phyloP scores from a whole-genome alignment of 1,139 yeast species.

The Nakaseomyces delphensis region DNA sequence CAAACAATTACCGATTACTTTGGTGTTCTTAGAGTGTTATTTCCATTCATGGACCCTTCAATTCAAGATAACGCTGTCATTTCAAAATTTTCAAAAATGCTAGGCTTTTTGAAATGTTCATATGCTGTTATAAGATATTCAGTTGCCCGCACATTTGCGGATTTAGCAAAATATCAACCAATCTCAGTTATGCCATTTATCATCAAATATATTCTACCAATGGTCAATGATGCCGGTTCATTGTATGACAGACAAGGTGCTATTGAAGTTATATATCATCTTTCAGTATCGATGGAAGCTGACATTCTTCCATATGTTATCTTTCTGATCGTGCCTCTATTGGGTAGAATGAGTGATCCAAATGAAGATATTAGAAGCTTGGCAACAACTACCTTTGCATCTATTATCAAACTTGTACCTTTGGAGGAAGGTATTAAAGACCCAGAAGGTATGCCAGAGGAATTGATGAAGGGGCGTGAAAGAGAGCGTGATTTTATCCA shows the following conservation, averaged over 20 bases:
- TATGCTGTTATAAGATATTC: conserved; percentile 82
- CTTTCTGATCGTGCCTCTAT: conserved; percentile 87
- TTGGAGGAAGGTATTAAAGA: conserved; percentile 96
- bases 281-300: conserved; percentile 78
- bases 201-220: conserved; percentile 71
- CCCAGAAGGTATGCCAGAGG: conserved; percentile 85
- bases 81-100: conserved; percentile 40
- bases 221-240: conserved; percentile 72
- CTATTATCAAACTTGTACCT: conserved; percentile 90
- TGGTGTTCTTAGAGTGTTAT: conserved; percentile 69
- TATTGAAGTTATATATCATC: conserved; percentile 80
- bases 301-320: conserved; percentile 90
- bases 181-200: conserved; percentile 67
- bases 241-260: conserved; percentile 85
- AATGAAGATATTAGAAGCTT: conserved; percentile 80
- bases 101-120: conserved; percentile 57
- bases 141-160: conserved; percentile 83
- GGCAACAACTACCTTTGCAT: conserved; percentile 95
- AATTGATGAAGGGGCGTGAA: conserved; percentile 79
- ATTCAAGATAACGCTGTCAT: conserved; percentile 43
- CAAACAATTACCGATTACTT: conserved; percentile 81
- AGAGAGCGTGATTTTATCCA: conserved; percentile 89
- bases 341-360: conserved; percentile 97
- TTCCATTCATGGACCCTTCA: conserved; percentile 49
- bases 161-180: conserved; percentile 67